Base-by-base conservation (phyloP, 2,329 filamentous ascomycete genomes). In the Epichloe sp. region DNA sequence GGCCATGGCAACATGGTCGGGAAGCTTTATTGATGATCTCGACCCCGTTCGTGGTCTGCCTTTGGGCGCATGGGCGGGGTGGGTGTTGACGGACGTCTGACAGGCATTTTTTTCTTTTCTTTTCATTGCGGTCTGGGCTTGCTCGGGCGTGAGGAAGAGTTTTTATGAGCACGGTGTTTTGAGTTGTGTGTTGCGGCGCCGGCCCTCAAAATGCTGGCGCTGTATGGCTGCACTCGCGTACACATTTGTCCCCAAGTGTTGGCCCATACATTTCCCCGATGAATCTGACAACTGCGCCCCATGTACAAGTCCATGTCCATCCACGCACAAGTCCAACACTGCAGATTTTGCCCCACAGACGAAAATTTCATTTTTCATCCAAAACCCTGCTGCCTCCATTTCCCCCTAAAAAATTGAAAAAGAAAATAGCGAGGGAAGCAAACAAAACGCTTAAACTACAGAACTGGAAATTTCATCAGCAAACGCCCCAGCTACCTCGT, bases 31-130 rank as follows among this genome's bases (percentile, higher is more conserved):
- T 88, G 85, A 93, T 93, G 88, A 94, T 93, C 87, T 93, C 85
- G 76, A 83, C 85, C 86, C 84, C 72, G 76, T 68, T 66, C 65
- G 73, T 68, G 72, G 77, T 83, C 78, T 79, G 82, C 80, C 80
- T 83, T 89, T 73, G 85, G 85, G 83, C 85, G 78, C 79, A 74
- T 71, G 74, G 72, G 71, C 75, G 73, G 85, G 85, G 85, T 86
- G 86, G 86, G 85, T 80, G 77, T 79, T 75, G 85, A 85, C 76
- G 85, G 84, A 86, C 79, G 85, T 90, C 87, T 93, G 87, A 91
- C 87, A 87, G 86, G 76, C 68, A 67, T 64, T 76, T 76, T 74
- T 68, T 64, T 62, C 59, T 63, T 55, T 62, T 72, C 72, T 79
- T 80, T 80, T 79, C 74, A 70, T 77, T 79, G 63, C 68, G n/a